Evolutionary conservation across 176 grass and related monocot genomes (phyloP).

Genomic region (Olyra latifolia): DNA sequence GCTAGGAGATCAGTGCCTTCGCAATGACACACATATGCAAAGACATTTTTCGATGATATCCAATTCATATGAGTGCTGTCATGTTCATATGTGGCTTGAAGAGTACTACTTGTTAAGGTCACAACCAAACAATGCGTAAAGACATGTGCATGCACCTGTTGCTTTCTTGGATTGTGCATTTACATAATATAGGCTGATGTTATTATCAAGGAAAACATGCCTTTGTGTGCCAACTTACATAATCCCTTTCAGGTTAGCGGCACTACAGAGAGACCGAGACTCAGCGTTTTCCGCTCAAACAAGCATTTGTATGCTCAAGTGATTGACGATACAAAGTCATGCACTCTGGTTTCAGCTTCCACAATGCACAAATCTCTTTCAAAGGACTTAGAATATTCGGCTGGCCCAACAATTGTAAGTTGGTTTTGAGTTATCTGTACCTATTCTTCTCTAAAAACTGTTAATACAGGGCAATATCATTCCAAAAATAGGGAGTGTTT

Average conservation of each 20-base stretch:
- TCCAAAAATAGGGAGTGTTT: no score
- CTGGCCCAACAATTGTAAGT: slow-evolving; percentile 92
- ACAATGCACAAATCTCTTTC: slow-evolving; percentile 88
- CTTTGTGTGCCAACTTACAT: neutral
- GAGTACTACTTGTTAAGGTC: neutral
- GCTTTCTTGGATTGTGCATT: neutral
- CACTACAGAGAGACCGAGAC: slow-evolving; percentile 79
- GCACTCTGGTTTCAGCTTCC: slow-evolving; percentile 83
- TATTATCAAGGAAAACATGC: neutral
- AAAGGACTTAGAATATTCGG: slow-evolving; percentile 58
- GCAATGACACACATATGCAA: neutral
- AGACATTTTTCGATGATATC: neutral
- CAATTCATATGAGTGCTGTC: neutral
- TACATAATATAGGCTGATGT: neutral
- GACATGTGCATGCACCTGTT: neutral
- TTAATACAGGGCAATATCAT: neutral
- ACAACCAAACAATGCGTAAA: neutral
- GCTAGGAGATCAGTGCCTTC: neutral
- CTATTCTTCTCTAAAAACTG: neutral
- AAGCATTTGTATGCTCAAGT: slow-evolving; percentile 92
- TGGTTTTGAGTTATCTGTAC: neutral
- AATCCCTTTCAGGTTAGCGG: slow-evolving; percentile 64
- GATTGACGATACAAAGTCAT: slow-evolving; percentile 90
- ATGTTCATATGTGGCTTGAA: neutral
- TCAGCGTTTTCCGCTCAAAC: slow-evolving; percentile 77